phyloP scores from a whole-genome alignment of 768 basidiomycete genomes.

The Mycena vulgaris region DNA sequence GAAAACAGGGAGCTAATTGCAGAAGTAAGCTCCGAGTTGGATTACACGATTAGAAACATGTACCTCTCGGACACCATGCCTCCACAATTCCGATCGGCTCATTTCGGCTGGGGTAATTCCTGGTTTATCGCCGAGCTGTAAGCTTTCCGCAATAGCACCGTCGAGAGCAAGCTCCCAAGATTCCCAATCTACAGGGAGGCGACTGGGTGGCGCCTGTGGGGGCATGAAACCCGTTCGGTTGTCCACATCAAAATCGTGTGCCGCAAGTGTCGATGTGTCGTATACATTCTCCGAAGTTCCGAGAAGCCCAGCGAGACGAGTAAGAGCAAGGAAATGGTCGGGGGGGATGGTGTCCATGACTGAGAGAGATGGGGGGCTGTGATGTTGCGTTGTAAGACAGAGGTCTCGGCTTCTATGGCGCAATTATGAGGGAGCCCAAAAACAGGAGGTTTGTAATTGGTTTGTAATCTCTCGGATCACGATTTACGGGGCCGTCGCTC shows the following conservation, averaged over 20 bases:
- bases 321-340: conserved; percentile 53
- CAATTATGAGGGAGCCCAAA: conserved; percentile 13
- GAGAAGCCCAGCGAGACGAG: conserved; percentile 50
- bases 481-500: conserved; percentile 5
- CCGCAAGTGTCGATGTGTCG: conserved; percentile 78
- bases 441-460: conserved; percentile 29
- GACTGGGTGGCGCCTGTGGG: conserved; percentile 74
- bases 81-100: conserved; percentile 66
- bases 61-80: conserved; percentile 66
- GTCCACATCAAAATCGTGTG: conserved; percentile 94
- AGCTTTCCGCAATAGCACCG: conserved; percentile 59
- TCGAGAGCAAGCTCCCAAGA: conserved; percentile 80
- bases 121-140: conserved; percentile 75
- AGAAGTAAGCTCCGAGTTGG: conserved; percentile 18
- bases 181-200: conserved; percentile 76
- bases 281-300: conserved; percentile 43
- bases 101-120: conserved; percentile 55
- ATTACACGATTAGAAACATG: conserved; percentile 34
- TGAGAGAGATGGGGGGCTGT: background rate
- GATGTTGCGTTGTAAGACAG: too few relatives aligned
- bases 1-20: conserved; percentile 68
- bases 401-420: conserved; percentile 10
- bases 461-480: conserved; percentile 3
- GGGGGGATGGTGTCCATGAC: conserved; percentile 39
- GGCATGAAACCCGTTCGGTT: conserved; percentile 94